These are phyloP conservation scores for Centrapalus pauciflorus DNA, from an alignment of 129 eudicot genomes.

Conservation along the genomic window DNA sequence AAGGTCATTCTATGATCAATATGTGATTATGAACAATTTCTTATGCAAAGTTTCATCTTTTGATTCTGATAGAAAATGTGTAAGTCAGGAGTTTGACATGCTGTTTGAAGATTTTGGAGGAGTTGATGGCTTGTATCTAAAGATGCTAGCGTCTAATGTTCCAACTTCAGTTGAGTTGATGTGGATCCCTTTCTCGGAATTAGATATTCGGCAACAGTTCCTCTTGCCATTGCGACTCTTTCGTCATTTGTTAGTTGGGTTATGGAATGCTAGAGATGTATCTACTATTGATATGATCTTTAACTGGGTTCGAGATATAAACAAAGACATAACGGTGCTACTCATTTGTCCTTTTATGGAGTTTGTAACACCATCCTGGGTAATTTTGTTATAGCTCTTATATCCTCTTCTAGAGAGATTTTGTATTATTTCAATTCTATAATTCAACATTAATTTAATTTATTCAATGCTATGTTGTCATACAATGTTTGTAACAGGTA, in stretches of 20 bases:
- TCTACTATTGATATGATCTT: conserved; percentile 19
- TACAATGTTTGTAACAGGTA: conserved; percentile 31
- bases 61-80: conserved; percentile 11
- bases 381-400: conserved; percentile 24
- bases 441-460: too few species aligned
- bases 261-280: conserved; percentile 43
- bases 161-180: conserved; percentile 72
- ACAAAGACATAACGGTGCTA: conserved; percentile 56
- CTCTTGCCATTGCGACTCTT: conserved; percentile 38
- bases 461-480: conserved; percentile 4
- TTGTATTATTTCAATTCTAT: too few species aligned
- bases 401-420: neutral
- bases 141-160: conserved; percentile 72
- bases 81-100: conserved; percentile 62
- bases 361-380: conserved; percentile 52
- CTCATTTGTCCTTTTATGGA: conserved; percentile 58
- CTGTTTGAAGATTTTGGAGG: conserved; percentile 87
- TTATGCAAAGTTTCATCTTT: conserved; percentile 8
- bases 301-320: conserved; percentile 26
- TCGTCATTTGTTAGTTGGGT: conserved; percentile 35
- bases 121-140: conserved; percentile 68
- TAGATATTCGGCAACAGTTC: conserved; percentile 54
- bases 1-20: conserved; percentile 34
- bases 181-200: conserved; percentile 84
- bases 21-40: neutral